Evolutionary conservation across 2,329 filamentous ascomycete species (phyloP), one percentile per base, ranked within the genome.

Genomic region (Seiridium cupressi): DNA sequence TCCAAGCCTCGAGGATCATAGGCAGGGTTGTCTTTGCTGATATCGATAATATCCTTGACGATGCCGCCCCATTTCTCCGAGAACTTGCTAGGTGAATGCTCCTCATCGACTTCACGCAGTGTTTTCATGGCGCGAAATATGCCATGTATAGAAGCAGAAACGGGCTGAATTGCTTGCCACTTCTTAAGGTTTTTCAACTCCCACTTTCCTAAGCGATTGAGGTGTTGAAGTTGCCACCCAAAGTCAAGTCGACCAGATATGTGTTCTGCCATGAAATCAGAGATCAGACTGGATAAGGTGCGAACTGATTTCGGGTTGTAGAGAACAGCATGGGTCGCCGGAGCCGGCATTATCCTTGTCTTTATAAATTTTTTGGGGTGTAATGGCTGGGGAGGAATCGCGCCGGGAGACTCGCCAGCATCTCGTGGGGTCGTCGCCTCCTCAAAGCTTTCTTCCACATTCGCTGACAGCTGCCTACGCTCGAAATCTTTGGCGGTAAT

Each of bases 161-260:
- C 91, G 0, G 93, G 90, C 1, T 79, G 76, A 1, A 96, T 90
- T 18, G 86, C 87, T 73, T 91, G 85, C 94, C 94, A 98, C 72
- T 98, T 98, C 61, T 85, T 87, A 9, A 97, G 81, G 69, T 98
- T 98, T 77, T 98, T 98, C 66, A 98, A 92, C 70, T 97, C 94
- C 94, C 94, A 98, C 77, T 98, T 98, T 3, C 93, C 93, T 66
- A 93, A 91, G 1, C 90, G 92, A 2, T 90, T 92, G 32, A 98
- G 85, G 68, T 95, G 89, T 68, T 94, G 90, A 13, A 98, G 81
- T 74, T 98, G 94, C 93, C 94, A 98, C 48, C 89, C 91, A 35
- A 94, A 85, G 1, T 88, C 91, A 11, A 97, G 83, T 7, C 93
- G 87, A 8, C 87, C 83, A 8, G 93, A 93, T 58, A 97, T 82